Base-by-base conservation (phyloP, 257 asterid genomes). In the Mentha longifolia region DNA sequence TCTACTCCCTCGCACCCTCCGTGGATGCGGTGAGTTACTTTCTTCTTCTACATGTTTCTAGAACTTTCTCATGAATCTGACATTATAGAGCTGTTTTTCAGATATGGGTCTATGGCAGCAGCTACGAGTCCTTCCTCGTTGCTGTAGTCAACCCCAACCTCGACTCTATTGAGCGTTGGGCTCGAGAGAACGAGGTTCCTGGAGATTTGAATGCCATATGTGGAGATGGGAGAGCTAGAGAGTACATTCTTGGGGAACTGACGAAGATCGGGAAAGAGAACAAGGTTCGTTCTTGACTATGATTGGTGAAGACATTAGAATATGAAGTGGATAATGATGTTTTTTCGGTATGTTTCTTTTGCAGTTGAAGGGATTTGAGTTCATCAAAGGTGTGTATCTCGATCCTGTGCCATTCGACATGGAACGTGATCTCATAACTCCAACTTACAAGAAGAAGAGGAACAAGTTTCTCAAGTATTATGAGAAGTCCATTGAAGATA, bases 361-460 rank as follows among this genome's bases (percentile, higher is more conserved):
- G 73, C 86, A 91, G 97, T 68, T 91, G 41, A 91, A 83, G 83
- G 97, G 97, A 19, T 91, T 91, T 74, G 97, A 91, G 83, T 55
- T 85, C 70, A 79, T 91, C 81, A 91, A 86, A 80, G 85, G 77
- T 12, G 81, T 88, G 25, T 82, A 81, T 67, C 85, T 91, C 49
- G 96, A 91, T 25, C 85, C 91, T 0, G 68, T 22, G 49, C 92
- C 97, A 61, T 91, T 91, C 50, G 92, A 91, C 74, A 91, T 91
- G 94, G 97, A 91, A 33, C 92, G 97, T 3, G 87, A 85, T 67
- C 95, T 88, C 76, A 60, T 88, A 31, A 89, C 96, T 19, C 96
- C 97, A 1, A 91, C 97, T 41, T 87, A 81, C 83, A 91, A 91
- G 91, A 91, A 91, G 82, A 91, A 87, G 83, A 84, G 97, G 64